Evolutionary conservation across 2,329 filamentous ascomycete species (phyloP), one percentile per base, ranked within the genome.

Genomic region (Claviceps arundinis): DNA sequence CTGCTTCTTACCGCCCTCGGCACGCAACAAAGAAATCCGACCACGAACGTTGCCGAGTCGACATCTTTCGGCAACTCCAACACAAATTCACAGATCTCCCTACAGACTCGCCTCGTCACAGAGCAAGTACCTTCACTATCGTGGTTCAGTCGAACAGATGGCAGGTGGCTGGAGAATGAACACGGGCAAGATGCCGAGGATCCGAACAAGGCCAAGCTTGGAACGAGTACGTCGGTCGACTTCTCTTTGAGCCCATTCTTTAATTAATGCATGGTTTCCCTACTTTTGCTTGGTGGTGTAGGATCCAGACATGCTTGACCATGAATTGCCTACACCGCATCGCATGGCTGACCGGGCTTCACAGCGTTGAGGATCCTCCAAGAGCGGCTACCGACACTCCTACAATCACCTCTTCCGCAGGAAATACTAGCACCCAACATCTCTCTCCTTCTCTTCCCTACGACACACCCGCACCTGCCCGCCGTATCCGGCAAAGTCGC

Each of bases 401-500:
- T 86, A 22, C 78, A 84, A 60, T 77, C 78, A 1, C 82, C 82
- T 2, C 72, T 85, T 5, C 82, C 89, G 16, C 80, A 86, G 60
- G 82, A 89, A 54, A 78, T 95, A 56, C 81, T 94, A 57, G 81
- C 85, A 42, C 83, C 87, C 37, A 78, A 84, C 62, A 86, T 87
- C 67, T 78, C 79, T 8, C 78, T 85, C 43, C 78, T 83, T 64
- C 78, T 86, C 57, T 86, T 86, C 65, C 82, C 82, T 40, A 80
- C 81, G 30, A 93, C 87, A 0, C 87, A 94, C 62, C 88, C 87
- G 2, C 85, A 91, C 65, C 86, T 98, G 2, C 93, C 93, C 37
- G 86, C 82, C n/a, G 93, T 97, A 42, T 88, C 87, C 30, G 93
- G 93, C 50, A 82, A 87, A 47, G 85, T 96, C 38, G 85, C 89